phyloP scores from a whole-genome alignment of 1,284 basidiomycete genomes.

The Flammula alnicola region DNA sequence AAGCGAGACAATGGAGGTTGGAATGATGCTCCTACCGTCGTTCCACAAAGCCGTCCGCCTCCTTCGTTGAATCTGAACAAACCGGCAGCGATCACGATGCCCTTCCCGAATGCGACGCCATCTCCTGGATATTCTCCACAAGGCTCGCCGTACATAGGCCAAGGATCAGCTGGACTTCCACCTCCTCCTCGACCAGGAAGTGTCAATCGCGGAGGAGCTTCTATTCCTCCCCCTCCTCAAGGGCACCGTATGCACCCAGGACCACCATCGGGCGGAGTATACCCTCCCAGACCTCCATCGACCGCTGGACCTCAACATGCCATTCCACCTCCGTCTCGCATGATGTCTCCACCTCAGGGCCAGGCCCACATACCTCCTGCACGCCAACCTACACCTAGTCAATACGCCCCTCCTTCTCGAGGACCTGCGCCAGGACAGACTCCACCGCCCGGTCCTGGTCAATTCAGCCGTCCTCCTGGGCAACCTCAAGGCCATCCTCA shows the following conservation, averaged over 20 bases:
- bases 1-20: conserved; percentile 83
- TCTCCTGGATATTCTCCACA: conserved; percentile 52
- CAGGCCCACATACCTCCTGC: conserved; percentile 31
- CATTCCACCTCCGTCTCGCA: conserved; percentile 42
- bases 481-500: conserved; percentile 22
- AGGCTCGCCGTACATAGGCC: conserved; percentile 47
- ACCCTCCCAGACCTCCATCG: conserved; percentile 38
- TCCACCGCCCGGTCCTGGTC: conserved; percentile 36
- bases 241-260: conserved; percentile 33
- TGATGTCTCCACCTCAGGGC: conserved; percentile 46
- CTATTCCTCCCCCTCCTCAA: conserved; percentile 47
- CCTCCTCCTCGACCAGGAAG: conserved; percentile 70
- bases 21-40: conserved; percentile 85
- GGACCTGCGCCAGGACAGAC: conserved; percentile 39
- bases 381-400: conserved; percentile 44
- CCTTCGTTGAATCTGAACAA: conserved; percentile 54
- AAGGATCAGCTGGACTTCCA: conserved; percentile 49
- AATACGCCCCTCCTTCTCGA: conserved; percentile 47
- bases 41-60: conserved; percentile 55
- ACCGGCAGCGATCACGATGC: conserved; percentile 79
- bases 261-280: conserved; percentile 22
- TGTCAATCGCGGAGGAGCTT: conserved; percentile 51
- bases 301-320: conserved; percentile 37
- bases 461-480: conserved; percentile 30
- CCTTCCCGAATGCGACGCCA: conserved; percentile 80